phyloP scores from a whole-genome alignment of 148 eudicot species.

The Rhododendron kiyosumense region DNA sequence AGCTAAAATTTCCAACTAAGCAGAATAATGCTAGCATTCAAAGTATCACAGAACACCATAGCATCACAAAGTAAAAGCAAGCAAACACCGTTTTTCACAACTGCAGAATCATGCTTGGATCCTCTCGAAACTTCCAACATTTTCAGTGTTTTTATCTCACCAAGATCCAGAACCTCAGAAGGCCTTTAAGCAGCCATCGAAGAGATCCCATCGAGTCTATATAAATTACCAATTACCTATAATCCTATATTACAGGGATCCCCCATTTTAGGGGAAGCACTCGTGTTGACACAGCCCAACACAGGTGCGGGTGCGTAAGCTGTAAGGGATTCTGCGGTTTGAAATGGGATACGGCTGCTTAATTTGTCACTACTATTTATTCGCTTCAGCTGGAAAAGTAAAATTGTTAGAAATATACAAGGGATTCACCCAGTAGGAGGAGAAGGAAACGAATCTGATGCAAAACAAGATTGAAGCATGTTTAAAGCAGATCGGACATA shows the following conservation, averaged over 20 bases:
- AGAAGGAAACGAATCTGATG: background rate
- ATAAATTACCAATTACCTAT: background rate
- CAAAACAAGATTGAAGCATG: background rate
- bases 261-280: background rate
- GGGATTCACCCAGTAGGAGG: background rate
- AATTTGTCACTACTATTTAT: background rate
- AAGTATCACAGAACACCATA: background rate
- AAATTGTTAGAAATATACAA: background rate
- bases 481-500: background rate
- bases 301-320: background rate
- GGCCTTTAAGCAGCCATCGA: background rate
- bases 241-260: background rate
- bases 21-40: background rate
- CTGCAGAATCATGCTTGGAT: background rate
- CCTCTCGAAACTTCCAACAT: background rate
- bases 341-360: background rate
- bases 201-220: background rate
- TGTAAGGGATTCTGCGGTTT: background rate
- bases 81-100: background rate
- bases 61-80: background rate
- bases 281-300: background rate
- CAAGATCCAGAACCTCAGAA: background rate
- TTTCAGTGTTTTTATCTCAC: background rate
- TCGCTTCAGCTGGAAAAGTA: background rate
- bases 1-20: background rate